Conservation (phyloP, 345 rosid species). For the Eucalyptus viminalis region DNA sequence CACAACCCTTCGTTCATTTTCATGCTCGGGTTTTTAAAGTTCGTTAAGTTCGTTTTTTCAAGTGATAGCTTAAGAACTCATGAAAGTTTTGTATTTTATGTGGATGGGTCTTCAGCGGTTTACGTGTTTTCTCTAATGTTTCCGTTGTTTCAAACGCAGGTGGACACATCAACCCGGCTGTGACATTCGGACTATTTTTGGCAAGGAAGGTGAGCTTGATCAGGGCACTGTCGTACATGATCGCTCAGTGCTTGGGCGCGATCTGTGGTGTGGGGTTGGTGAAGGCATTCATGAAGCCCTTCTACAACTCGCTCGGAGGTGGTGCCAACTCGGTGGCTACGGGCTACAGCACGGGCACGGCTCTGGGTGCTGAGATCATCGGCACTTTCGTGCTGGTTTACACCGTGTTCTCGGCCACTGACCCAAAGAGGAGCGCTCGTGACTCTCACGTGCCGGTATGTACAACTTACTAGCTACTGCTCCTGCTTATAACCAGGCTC, state of each 20-base stretch:
- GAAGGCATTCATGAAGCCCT: conserved; percentile 60
- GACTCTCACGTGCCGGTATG: conserved; percentile 84
- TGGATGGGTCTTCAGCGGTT: background rate
- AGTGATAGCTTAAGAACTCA: background rate
- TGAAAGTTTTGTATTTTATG: background rate
- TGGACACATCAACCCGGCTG: conserved; percentile 73
- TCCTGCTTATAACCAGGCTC: background rate
- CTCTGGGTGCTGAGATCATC: conserved; percentile 79
- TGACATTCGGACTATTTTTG: conserved; percentile 51
- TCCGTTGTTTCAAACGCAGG: conserved; percentile 13
- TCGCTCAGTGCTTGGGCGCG: conserved; percentile 75
- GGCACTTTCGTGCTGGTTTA: conserved; percentile 69
- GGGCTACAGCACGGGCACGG: conserved; percentile 60
- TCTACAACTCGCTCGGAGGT: conserved; percentile 45
- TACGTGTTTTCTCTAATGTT: background rate
- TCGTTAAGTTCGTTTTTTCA: background rate
- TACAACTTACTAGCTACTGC: background rate
- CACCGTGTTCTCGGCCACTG: conserved; percentile 82
- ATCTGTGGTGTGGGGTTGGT: conserved; percentile 77
- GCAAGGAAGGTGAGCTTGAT: conserved; percentile 63
- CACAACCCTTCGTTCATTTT: background rate
- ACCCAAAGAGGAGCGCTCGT: conserved; percentile 82
- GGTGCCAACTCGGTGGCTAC: conserved; percentile 45
- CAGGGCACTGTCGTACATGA: conserved; percentile 67
- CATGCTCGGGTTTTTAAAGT: background rate